Base-by-base conservation (phyloP, 139 green algal species). In the Mesostigma viride region DNA sequence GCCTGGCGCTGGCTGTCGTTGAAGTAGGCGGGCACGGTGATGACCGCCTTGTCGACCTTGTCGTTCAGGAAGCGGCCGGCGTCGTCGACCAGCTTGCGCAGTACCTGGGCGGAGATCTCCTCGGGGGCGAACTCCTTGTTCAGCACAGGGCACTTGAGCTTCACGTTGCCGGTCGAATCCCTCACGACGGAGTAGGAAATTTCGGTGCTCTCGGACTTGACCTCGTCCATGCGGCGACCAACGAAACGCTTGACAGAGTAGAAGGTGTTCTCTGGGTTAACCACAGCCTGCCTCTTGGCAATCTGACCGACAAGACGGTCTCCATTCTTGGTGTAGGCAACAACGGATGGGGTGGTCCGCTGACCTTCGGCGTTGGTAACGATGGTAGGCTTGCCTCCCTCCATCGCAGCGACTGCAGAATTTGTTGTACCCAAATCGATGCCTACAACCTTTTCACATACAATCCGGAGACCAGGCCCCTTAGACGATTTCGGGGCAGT, bases 1-100 rank as follows among this genome's bases (percentile, higher is more conserved):
- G 87, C 89, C 83, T 96, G 91, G 65, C 94, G 81, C 81, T 98
- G 91, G 8, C 73, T 86, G 78, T 99, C 94, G 76, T 98, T 98
- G 88, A 99, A 99, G 85, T 99, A 99, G 4, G 94, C 94, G 20
- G 94, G 94, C 33, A 99, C 94, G 32, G 94, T 98, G 59, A 99
- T 88, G 22, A 99, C 94, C 0, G 94, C 94, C 83, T 95, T 95
- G 51, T 80, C 82, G 0, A 96, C 88, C 30, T 75, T 78, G 75
- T 89, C 83, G 36, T 83, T 85, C 48, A 94, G 68, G 63, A 91
- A 94, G 68, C 91, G 88, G 45, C 68, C 35, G n/a, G 86, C 83
- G 47, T 91, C 85, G 28, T 91, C 87, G 0, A 77, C 71, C 59
- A 93, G 78, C 81, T 93, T 93, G 72, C 86, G 81, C 46, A 93